Base-by-base conservation (phyloP, 2,329 filamentous ascomycete species). In the Colletotrichum eleusines region DNA sequence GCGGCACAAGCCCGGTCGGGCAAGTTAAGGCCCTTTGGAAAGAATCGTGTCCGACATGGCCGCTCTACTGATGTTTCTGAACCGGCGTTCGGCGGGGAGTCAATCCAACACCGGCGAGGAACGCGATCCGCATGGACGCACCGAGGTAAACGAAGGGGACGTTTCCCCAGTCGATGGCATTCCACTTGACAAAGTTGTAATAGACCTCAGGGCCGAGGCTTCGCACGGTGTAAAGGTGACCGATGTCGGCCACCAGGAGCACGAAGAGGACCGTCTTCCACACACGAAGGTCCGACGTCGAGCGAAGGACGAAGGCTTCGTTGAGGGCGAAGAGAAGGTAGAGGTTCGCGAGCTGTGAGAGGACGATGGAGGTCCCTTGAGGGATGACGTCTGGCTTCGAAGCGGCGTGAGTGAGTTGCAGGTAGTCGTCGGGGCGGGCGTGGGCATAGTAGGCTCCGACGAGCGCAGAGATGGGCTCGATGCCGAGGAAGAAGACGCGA, bases 321-420 rank as follows among this genome's bases (percentile, higher is more conserved):
- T 92, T 94, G 76, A 95, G 81, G 66, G 91, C 89, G 79, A 95
- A 93, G 69, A 93, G 87, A 48, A 95, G 80, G 81, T 95, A 95
- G 73, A 95, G 84, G 80, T 94, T 95, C 53, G 91, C 91, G 40
- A 95, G 87, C 81, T 95, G 93, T 23, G 90, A 89, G 75, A 95
- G 84, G 50, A 89, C 89, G 69, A 94, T 88, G 12, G 88, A 87
- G 1, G 91, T 92, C 50, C 85, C 86, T 44, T 87, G 81, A 1
- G 91, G 88, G 8, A 91, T 79, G 31, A 80, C 75, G 73, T 81
- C 73, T 69, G 86, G 80, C 2, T 86, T 83, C 9, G 88, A 86
- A 4, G 83, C 75, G 35, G 86, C 82, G 77, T 92, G 83, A 2
- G 91, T 93, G 62, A 94, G 83, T 7, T 81, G 72, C 40, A 95